A percentile compares a stretch with the other conserved stretches of the same genome.
Evolutionary conservation across 768 basidiomycete species (phyloP).

Genomic region (Tricholoma bakamatsutake): DNA sequence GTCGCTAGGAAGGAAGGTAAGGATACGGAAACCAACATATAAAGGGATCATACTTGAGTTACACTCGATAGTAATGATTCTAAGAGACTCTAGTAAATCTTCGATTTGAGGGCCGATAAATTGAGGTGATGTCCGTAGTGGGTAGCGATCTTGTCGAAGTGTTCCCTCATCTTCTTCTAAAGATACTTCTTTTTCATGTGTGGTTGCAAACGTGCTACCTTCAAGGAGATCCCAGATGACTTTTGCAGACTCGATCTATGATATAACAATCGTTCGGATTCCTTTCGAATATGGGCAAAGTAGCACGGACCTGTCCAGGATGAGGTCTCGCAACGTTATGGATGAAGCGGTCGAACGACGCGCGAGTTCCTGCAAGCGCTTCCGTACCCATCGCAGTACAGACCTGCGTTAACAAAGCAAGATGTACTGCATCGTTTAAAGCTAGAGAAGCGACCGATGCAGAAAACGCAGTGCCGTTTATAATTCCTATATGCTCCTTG

Average conservation of each 20-base stretch:
- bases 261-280: not conserved
- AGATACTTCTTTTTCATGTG: conserved; percentile 63
- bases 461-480: conserved; percentile 85
- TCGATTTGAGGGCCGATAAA: conserved; percentile 85
- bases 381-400: conserved; percentile 83
- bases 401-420: conserved; percentile 61
- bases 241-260: conserved; percentile 61
- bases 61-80: conserved; percentile 65
- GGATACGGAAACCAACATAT: not conserved
- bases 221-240: conserved; percentile 65
- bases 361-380: conserved; percentile 68
- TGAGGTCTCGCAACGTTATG: conserved; percentile 72
- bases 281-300: not conserved
- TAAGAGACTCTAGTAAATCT: conserved; percentile 62
- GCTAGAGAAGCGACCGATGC: conserved; percentile 74
- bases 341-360: conserved; percentile 75
- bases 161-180: conserved; percentile 68
- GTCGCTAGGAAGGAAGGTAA: conserved; percentile 47
- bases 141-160: conserved; percentile 77
- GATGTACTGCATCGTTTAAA: conserved; percentile 63
- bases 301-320: conserved; percentile 57
- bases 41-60: conserved; percentile 61
- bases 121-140: conserved; percentile 72
- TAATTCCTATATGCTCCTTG: conserved; percentile 75
- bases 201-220: conserved; percentile 62